Conservation (phyloP, 106 monocot species). For the Posidonia australis region DNA sequence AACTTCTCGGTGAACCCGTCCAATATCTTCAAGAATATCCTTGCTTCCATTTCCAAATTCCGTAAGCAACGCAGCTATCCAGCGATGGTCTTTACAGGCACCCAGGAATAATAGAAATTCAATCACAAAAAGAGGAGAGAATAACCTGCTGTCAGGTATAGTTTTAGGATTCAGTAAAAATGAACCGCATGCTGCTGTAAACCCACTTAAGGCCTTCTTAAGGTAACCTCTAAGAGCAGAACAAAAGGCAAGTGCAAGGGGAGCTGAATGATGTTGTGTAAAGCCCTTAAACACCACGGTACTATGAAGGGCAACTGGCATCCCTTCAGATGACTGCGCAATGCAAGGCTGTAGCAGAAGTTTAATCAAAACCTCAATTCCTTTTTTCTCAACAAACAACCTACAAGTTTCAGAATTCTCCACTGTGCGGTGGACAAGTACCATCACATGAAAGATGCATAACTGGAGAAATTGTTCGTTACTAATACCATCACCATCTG, state of each 20-base stretch:
- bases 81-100: conserved; percentile 89
- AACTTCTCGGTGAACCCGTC: conserved; percentile 73
- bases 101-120: conserved; percentile 95
- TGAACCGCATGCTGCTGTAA: conserved; percentile 36
- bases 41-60: conserved; percentile 88
- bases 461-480: conserved; percentile 82
- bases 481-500: conserved; percentile 47
- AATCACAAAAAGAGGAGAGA: conserved; percentile 89
- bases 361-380: conserved; percentile 63
- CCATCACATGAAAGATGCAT: conserved; percentile 91
- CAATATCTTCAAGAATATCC: conserved; percentile 86
- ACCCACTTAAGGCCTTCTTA: conserved; percentile 52
- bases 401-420: conserved; percentile 95
- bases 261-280: conserved; percentile 85
- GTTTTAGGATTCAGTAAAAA: conserved; percentile 28
- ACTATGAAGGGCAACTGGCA: conserved; percentile 95
- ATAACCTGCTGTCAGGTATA: conserved; percentile 32
- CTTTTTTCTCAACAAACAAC: conserved; percentile 92
- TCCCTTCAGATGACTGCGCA: conserved; percentile 91
- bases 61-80: conserved; percentile 74
- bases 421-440: conserved; percentile 77
- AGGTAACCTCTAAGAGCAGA: conserved; percentile 67
- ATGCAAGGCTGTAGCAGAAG: conserved; percentile 83
- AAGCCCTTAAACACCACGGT: conserved; percentile 99
- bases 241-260: conserved; percentile 77